Conservation (phyloP, 768 basidiomycete genomes). For the Tephrocybe sp. region DNA sequence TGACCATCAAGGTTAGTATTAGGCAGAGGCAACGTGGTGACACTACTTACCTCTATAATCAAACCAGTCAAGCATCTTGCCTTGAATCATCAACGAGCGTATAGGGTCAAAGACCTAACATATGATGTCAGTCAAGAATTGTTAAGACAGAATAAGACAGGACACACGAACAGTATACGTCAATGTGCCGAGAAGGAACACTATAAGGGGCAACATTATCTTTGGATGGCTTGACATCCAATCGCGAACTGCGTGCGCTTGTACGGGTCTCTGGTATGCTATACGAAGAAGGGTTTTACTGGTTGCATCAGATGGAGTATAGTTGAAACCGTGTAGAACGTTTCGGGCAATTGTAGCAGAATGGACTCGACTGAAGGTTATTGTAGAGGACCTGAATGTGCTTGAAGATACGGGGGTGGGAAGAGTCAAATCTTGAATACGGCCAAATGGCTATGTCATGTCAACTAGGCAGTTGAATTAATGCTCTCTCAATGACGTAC, state of each 20-base stretch:
- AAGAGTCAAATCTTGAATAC: slow-evolving; percentile 61
- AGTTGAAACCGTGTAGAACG: slow-evolving; percentile 55
- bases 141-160: not conserved
- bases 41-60: slow-evolving; percentile 61
- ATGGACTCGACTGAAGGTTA: slow-evolving; percentile 60
- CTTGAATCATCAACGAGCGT: slow-evolving; percentile 77
- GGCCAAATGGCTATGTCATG: slow-evolving; percentile 68
- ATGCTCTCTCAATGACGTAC: slow-evolving; percentile 39
- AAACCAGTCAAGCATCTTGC: slow-evolving; percentile 82
- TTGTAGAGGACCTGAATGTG: slow-evolving; percentile 57
- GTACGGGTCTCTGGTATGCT: slow-evolving; percentile 61
- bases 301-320: slow-evolving; percentile 16
- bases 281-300: slow-evolving; percentile 48
- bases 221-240: slow-evolving; percentile 88
- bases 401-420: slow-evolving; percentile 66
- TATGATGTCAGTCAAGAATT: not conserved
- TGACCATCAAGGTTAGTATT: slow-evolving; percentile 7
- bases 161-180: slow-evolving; percentile 71
- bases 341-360: slow-evolving; percentile 84
- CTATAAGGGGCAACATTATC: slow-evolving; percentile 73
- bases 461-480: not conserved
- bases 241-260: slow-evolving; percentile 63
- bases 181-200: slow-evolving; percentile 87
- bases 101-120: slow-evolving; percentile 88
- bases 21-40: not conserved